Conservation (phyloP, 2,329 filamentous ascomycete species). For the Thermoascus crustaceus region DNA sequence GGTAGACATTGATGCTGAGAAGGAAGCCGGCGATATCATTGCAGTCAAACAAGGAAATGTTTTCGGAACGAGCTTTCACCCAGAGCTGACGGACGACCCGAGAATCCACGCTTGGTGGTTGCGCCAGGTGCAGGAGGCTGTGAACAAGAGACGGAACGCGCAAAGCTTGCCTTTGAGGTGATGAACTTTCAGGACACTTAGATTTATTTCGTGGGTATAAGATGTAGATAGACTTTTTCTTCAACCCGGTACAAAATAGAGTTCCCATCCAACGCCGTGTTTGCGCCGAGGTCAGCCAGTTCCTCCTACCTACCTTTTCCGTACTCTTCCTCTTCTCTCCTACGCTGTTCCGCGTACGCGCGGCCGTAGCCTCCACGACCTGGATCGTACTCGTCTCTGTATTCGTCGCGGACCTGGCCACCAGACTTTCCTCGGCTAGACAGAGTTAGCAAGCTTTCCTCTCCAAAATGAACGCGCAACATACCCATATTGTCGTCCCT, state of each 20-base stretch:
- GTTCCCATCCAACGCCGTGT: slow-evolving; percentile 23
- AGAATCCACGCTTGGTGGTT: slow-evolving; percentile 95
- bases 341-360: slow-evolving; percentile 58
- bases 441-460: slow-evolving; percentile 11
- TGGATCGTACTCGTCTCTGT: slow-evolving; percentile 93
- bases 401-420: slow-evolving; percentile 95
- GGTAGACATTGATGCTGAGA: slow-evolving; percentile 28
- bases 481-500: slow-evolving; percentile 86
- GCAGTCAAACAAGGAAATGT: slow-evolving; percentile 87
- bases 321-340: slow-evolving; percentile 53
- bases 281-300: slow-evolving; percentile 8
- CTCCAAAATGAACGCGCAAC: slow-evolving; percentile 14
- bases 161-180: slow-evolving; percentile 3
- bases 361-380: slow-evolving; percentile 84
- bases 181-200: not conserved
- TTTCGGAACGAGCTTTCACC: slow-evolving; percentile 91
- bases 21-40: slow-evolving; percentile 62
- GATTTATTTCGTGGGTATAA: slow-evolving; percentile 17
- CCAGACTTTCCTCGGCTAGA: slow-evolving; percentile 76
- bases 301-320: slow-evolving; percentile 45
- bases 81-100: slow-evolving; percentile 79
- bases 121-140: slow-evolving; percentile 52
- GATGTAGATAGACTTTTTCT: slow-evolving; percentile 10
- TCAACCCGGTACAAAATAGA: slow-evolving; percentile 17
- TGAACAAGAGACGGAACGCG: slow-evolving; percentile 20